These are phyloP conservation scores for Lizonia empirigonia DNA, from an alignment of 2,329 filamentous ascomycete species.

Conservation along the genomic window DNA sequence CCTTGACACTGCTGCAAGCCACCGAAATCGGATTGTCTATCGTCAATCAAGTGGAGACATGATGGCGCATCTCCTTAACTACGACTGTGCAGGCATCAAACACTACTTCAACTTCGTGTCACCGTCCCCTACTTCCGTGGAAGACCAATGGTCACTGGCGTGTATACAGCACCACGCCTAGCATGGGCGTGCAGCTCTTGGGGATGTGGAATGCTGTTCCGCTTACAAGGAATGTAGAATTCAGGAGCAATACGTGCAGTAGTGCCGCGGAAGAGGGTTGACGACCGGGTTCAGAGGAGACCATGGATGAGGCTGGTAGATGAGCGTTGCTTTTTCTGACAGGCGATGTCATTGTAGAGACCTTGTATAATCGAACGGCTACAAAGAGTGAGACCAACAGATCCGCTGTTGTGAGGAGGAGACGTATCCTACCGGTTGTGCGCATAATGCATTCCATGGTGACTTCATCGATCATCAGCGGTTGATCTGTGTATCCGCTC, in stretches of 20 bases:
- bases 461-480: background rate
- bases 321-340: constrained; percentile 6
- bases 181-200: constrained; percentile 17
- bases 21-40: constrained; percentile 1
- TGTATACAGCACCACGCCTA: constrained; percentile 10
- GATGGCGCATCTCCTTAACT: constrained; percentile 1
- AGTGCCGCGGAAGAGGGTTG: background rate
- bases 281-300: background rate
- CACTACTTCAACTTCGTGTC: constrained; percentile 6
- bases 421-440: background rate
- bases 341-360: background rate
- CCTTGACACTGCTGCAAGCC: constrained; percentile 7
- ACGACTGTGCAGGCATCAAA: background rate
- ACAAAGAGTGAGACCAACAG: constrained; percentile 15
- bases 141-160: constrained; percentile 5
- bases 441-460: background rate
- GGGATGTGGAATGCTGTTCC: constrained; percentile 14
- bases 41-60: background rate
- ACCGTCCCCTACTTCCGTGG: constrained; percentile 3
- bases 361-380: constrained; percentile 1
- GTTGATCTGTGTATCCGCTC: background rate
- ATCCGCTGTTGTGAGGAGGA: background rate
- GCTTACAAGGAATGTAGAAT: constrained; percentile 2
- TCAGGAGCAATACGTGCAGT: constrained; percentile 10
- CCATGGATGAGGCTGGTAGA: constrained; percentile 12